Evolutionary conservation across 345 rosid species (phyloP), one percentile per base, ranked within the genome.

Genomic region (Brassica cretica): DNA sequence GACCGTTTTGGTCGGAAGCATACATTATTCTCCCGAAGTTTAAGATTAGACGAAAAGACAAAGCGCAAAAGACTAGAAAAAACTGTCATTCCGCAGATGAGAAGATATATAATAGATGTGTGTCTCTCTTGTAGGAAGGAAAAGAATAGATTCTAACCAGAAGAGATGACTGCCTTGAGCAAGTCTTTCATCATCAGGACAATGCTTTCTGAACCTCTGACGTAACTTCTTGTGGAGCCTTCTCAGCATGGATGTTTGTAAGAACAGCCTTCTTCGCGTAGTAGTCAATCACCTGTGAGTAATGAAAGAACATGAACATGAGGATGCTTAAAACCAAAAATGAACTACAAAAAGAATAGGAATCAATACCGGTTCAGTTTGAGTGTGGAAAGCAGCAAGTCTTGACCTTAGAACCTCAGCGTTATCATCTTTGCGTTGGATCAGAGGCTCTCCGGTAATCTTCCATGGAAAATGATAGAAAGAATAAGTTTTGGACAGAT

Each of bases 401-500:
- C 95, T 87, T n/a, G 95, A 90, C 87, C 84, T 88, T 51, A 91
- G 91, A 71, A 91, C 93, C 30, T 87, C 90, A 8, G 92, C 84
- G 24, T 91, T 91, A 68, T 93, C 98, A 83, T 93, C 98, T 81
- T 91, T 93, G 14, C 95, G 89, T 73, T 90, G 97, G 80, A 90
- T 90, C 86, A 91, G 84, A 59, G 93, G 89, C 74, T 93, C 95
- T 74, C 98, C 91, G 5, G 92, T 89, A 68, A 90, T 85, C 97
- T 93, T 77, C 64, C 73, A n/a, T 6, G 76, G 5, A 6, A 64
- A 7, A 69, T 21, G 24, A 21, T 21, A 21, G 24, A 21, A 21
- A 30, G 7, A 33, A 33, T 33, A 7, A 33, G 8, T 33, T 33
- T 7, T 4, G 37, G 24, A 33, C 37, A 33, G 7, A 2, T 33